Conservation (phyloP, 129 eudicot genomes). For the Heracleum sosnowskyi region DNA sequence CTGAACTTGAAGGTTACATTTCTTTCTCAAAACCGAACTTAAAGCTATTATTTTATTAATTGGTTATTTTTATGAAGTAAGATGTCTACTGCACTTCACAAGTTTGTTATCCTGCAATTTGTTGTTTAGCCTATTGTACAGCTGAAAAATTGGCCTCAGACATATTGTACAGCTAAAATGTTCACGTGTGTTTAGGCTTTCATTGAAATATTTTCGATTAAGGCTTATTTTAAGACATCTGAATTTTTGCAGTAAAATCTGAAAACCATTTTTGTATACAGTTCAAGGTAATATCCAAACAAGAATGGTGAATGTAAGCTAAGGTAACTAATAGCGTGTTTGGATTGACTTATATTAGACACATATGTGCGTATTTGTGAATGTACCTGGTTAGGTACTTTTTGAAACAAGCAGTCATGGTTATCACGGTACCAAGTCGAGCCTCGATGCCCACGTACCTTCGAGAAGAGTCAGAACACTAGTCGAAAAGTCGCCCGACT, state of each 20-base stretch:
- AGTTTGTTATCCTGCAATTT: background rate
- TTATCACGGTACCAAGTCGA: too few relatives aligned
- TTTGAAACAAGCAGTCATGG: too few relatives aligned
- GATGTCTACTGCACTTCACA: background rate
- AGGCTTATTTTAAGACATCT: background rate
- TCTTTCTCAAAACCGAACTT: background rate
- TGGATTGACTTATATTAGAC: background rate
- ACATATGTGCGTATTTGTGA: background rate
- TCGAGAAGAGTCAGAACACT: too few relatives aligned
- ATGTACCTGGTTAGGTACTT: background rate
- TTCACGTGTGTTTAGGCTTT: background rate
- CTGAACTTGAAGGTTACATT: conserved; percentile 79
- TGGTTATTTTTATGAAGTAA: background rate
- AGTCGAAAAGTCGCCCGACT: too few relatives aligned
- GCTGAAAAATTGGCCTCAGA: background rate
- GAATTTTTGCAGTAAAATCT: background rate
- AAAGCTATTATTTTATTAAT: background rate
- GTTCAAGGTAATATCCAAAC: background rate
- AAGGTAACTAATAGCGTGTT: background rate
- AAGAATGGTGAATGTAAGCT: background rate
- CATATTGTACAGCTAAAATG: background rate
- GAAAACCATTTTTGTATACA: background rate
- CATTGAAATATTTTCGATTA: background rate
- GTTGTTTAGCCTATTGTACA: background rate
- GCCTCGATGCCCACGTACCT: too few relatives aligned